Conservation (phyloP, 2,329 filamentous ascomycete species). For the Zalaria sp. region DNA sequence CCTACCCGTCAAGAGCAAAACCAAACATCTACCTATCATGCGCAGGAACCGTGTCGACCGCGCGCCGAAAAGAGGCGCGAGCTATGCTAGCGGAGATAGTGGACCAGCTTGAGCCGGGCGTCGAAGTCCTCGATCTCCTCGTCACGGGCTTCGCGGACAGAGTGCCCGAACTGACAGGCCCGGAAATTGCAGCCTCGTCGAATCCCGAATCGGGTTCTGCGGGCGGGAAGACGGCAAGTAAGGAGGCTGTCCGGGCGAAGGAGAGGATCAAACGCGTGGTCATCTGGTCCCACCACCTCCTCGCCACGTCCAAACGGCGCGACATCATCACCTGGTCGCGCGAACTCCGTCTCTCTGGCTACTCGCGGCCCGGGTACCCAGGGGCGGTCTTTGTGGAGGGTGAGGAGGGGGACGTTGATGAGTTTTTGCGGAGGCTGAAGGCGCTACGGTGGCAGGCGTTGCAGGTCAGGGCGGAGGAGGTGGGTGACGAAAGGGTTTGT, state of each 20-base stretch:
- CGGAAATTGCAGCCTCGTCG: neutral
- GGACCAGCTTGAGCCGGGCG: constrained; percentile 1
- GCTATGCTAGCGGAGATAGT: constrained; percentile 2
- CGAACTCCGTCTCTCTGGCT: constrained; percentile 6
- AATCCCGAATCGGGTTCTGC: neutral
- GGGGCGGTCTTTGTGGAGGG: constrained; percentile 7
- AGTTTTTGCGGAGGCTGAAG: constrained; percentile 7
- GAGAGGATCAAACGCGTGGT: constrained; percentile 5
- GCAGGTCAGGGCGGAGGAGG: constrained; percentile 7
- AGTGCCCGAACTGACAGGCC: neutral
- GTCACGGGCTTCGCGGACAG: constrained; percentile 1
- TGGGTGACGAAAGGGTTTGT: neutral
- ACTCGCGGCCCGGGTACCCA: constrained; percentile 6
- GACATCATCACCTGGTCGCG: constrained; percentile 6
- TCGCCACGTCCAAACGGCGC: constrained; percentile 8
- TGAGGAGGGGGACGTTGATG: constrained; percentile 4
- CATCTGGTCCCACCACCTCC: constrained; percentile 8
- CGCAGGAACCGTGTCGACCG: constrained; percentile 3
- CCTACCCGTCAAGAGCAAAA: constrained; percentile 4
- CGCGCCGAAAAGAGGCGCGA: constrained; percentile 6
- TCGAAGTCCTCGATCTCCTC: constrained; percentile 7
- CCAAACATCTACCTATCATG: constrained; percentile 6
- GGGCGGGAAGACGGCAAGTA: neutral
- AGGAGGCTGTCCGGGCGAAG: neutral
- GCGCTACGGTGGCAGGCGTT: constrained; percentile 8